Percentiles rank a stretch among this genome's conserved stretches.
These are phyloP conservation scores for Paraphoma sp. DNA, from an alignment of 2,329 filamentous ascomycete genomes.

Conservation along the genomic window DNA sequence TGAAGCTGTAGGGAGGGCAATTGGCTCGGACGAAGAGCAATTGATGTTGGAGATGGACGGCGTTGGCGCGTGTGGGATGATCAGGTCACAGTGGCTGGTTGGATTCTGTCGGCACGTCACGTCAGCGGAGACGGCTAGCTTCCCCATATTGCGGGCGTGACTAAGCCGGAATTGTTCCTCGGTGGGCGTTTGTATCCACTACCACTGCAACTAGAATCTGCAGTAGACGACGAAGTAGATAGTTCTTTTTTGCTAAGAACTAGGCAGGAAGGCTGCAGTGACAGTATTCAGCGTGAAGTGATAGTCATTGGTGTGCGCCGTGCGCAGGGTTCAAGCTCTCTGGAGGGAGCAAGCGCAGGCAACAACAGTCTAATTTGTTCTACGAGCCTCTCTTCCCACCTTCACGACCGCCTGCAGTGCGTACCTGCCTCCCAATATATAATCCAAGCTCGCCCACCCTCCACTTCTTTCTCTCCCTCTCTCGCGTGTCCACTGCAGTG, in stretches of 20 bases:
- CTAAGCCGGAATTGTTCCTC: neutral
- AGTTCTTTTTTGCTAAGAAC: neutral
- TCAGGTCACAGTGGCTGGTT: slow-evolving; percentile 3
- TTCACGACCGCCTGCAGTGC: slow-evolving; percentile 18
- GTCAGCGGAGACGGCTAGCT: neutral
- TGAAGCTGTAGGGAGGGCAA: slow-evolving; percentile 43
- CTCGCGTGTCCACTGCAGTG: slow-evolving; percentile 3
- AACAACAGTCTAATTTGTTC: slow-evolving; percentile 23
- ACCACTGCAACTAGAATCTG: no score
- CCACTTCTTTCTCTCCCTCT: slow-evolving; percentile 10
- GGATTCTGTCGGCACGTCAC: slow-evolving; percentile 4
- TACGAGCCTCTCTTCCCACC: slow-evolving; percentile 10
- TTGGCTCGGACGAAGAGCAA: slow-evolving; percentile 44
- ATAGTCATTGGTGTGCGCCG: neutral
- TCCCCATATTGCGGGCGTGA: neutral
- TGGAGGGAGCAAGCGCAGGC: slow-evolving; percentile 17
- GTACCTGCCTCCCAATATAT: slow-evolving; percentile 1
- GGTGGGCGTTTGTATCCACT: no score
- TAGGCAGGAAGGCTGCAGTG: neutral
- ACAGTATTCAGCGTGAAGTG: neutral
- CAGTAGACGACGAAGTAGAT: no score
- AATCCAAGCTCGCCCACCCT: neutral
- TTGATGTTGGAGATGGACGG: slow-evolving; percentile 28
- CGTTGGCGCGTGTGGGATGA: slow-evolving; percentile 1
- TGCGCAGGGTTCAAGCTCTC: slow-evolving; percentile 11